A percentile compares a stretch with the other conserved stretches of the same genome.
phyloP scores from a whole-genome alignment of 2,329 filamentous ascomycete species.

The Didymella sp. region DNA sequence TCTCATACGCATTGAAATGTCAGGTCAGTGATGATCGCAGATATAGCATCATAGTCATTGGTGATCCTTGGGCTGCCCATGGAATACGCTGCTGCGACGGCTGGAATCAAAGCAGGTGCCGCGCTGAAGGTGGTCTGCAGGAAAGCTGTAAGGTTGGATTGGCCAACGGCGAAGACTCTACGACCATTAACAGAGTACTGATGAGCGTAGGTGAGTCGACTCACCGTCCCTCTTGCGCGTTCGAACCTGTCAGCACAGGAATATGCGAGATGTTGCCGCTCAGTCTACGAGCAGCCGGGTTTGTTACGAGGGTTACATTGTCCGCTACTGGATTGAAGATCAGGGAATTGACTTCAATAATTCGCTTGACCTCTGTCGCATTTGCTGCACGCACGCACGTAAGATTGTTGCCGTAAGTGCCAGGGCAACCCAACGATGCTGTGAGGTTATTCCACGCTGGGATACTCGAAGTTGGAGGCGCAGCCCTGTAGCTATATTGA shows the following conservation, averaged over 20 bases:
- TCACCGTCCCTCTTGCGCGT: constrained; percentile 37
- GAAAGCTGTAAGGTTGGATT: constrained; percentile 28
- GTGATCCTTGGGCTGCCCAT: constrained; percentile 22
- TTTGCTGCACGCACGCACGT: constrained; percentile 34
- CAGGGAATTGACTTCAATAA: constrained; percentile 28
- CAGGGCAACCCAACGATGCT: constrained; percentile 31
- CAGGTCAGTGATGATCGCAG: constrained; percentile 27
- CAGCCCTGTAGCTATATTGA: constrained; percentile 30
- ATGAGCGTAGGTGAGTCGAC: not conserved
- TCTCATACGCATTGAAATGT: constrained; percentile 28
- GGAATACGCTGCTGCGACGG: constrained; percentile 33
- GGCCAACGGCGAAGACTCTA: constrained; percentile 29
- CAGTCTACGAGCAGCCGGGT: constrained; percentile 27
- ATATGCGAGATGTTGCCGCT: constrained; percentile 36
- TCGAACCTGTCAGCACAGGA: constrained; percentile 37
- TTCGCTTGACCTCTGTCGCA: constrained; percentile 26
- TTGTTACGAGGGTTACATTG: constrained; percentile 30
- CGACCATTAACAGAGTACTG: not conserved
- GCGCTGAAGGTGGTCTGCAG: constrained; percentile 25
- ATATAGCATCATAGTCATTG: constrained; percentile 28
- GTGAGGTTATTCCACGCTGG: constrained; percentile 35
- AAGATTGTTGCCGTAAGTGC: constrained; percentile 25
- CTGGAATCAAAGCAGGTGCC: constrained; percentile 21
- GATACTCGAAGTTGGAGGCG: constrained; percentile 16
- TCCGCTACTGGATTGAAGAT: constrained; percentile 31